These are phyloP conservation scores for Isatis lusitanica DNA, from an alignment of 441 rosid genomes.

Conservation along the genomic window DNA sequence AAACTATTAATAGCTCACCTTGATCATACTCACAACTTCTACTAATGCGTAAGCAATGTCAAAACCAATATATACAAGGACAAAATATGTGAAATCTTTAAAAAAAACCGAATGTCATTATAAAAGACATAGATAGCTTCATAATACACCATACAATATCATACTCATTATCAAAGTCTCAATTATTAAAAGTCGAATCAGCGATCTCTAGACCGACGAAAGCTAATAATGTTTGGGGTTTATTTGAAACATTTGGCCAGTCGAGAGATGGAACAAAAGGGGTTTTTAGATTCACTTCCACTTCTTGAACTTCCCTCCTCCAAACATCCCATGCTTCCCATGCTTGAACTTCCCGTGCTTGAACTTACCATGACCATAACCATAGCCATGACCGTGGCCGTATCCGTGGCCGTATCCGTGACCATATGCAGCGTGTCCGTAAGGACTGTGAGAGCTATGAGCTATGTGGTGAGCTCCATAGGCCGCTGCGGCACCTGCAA, in stretches of 20 bases:
- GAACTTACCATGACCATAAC: conserved; percentile 50
- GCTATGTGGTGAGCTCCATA: conserved; percentile 40
- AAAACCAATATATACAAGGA: background rate
- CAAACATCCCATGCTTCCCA: conserved; percentile 38
- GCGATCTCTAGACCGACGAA: conserved; percentile 9
- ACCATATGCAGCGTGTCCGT: conserved; percentile 34
- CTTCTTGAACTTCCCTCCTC: conserved; percentile 51
- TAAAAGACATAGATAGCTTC: conserved; percentile 15
- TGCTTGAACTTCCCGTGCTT: conserved; percentile 47
- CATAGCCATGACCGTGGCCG: conserved; percentile 28
- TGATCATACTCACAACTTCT: background rate
- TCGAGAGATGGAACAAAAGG: background rate
- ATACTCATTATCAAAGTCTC: conserved; percentile 11
- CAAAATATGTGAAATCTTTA: background rate
- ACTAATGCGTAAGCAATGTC: background rate
- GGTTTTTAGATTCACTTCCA: conserved; percentile 54
- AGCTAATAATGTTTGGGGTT: conserved; percentile 16
- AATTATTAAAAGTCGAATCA: conserved; percentile 26
- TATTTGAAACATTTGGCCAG: conserved; percentile 22
- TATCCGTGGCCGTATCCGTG: conserved; percentile 27
- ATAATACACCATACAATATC: background rate
- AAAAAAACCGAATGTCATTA: conserved; percentile 17
- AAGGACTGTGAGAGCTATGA: conserved; percentile 42
- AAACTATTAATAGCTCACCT: background rate
- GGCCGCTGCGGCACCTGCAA: conserved; percentile 42